Evolutionary conservation across 2,329 filamentous ascomycete species (phyloP).

Genomic region (Calonectria naviculata): DNA sequence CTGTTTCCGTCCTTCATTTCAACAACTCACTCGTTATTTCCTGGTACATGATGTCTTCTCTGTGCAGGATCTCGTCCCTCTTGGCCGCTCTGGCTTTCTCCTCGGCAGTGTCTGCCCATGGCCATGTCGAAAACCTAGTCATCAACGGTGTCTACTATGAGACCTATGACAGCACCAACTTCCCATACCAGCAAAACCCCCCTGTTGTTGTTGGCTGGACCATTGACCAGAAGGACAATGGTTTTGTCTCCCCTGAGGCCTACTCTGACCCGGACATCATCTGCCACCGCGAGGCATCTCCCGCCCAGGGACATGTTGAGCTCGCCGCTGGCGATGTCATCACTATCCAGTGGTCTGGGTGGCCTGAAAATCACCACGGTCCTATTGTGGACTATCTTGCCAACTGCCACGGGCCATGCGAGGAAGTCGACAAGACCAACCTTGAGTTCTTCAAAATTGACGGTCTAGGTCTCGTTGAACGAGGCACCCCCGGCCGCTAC

Average conservation of each 20-base stretch:
- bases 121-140: constrained; percentile 55
- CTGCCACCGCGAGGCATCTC: constrained; percentile 56
- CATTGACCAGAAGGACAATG: constrained; percentile 54
- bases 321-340: constrained; percentile 58
- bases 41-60: constrained; percentile 14
- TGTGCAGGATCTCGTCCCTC: constrained; percentile 14
- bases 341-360: constrained; percentile 59
- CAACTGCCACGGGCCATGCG: constrained; percentile 55
- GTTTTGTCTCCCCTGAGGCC: constrained; percentile 59
- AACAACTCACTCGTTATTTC: neutral
- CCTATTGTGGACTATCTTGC: constrained; percentile 59
- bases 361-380: constrained; percentile 61
- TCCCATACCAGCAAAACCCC: constrained; percentile 49
- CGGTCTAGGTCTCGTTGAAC: constrained; percentile 50
- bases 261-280: constrained; percentile 58
- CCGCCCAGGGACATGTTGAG: constrained; percentile 52
- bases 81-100: constrained; percentile 15
- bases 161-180: constrained; percentile 51
- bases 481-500: constrained; percentile 50
- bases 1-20: constrained; percentile 7
- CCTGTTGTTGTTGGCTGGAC: constrained; percentile 54
- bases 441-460: constrained; percentile 62
- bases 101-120: constrained; percentile 47
- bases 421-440: constrained; percentile 51
- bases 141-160: constrained; percentile 55